phyloP scores from a whole-genome alignment of 78 protist genomes.

The Dictyostelium citrinum region DNA sequence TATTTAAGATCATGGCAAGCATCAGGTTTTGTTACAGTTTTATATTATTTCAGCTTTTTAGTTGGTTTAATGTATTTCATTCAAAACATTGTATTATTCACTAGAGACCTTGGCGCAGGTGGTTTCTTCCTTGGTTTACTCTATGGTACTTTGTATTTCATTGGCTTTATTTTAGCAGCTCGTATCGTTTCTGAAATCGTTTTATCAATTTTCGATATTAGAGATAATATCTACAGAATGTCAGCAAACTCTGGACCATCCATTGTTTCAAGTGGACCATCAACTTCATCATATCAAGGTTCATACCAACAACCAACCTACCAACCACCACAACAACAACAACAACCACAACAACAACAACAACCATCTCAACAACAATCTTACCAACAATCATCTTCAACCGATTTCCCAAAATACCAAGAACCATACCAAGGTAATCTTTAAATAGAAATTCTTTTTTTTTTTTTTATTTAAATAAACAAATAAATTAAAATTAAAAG shows the following conservation, averaged over 20 bases:
- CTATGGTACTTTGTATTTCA: neutral
- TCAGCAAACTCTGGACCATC: constrained; percentile 6
- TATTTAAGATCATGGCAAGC: constrained; percentile 69
- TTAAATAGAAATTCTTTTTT: constrained; percentile 6
- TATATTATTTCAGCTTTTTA: constrained; percentile 27
- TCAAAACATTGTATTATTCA: neutral
- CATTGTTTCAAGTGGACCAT: neutral
- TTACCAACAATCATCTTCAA: neutral
- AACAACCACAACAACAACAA: neutral
- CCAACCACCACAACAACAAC: neutral
- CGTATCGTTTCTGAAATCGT: constrained; percentile 29
- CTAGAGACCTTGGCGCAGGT: constrained; percentile 34
- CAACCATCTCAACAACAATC: constrained; percentile 5
- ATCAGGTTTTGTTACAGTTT: constrained; percentile 49
- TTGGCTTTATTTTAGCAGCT: neutral
- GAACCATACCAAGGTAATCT: constrained; percentile 42
- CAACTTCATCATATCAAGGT: neutral
- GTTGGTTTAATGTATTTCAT: constrained; percentile 28
- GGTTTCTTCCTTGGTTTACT: constrained; percentile 63
- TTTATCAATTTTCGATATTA: constrained; percentile 46
- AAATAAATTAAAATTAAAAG: no score
- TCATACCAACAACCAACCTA: constrained; percentile 12
- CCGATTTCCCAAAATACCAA: constrained; percentile 21
- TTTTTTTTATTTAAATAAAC: neutral
- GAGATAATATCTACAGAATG: constrained; percentile 35